phyloP scores from a whole-genome alignment of 352 stramenopile genomes.

The Phytophthora fragariae region DNA sequence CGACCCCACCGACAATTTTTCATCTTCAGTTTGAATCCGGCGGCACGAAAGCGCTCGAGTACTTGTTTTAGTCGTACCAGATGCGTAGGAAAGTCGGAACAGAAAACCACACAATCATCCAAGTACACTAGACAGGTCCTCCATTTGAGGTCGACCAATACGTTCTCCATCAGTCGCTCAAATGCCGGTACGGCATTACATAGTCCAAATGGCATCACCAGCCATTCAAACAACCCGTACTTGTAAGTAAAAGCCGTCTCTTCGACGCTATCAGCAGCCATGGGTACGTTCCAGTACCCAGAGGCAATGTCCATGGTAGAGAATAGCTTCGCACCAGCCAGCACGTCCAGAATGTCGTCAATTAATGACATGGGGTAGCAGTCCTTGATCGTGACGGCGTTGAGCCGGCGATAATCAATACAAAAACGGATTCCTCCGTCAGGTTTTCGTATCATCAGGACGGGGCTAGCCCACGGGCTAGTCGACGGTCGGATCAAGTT shows the following conservation, averaged over 20 bases:
- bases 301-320: constrained; percentile 6
- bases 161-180: constrained; percentile 9
- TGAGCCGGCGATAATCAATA: too few relatives aligned
- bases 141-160: neutral
- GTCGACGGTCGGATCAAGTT: neutral
- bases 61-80: neutral
- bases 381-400: constrained; percentile 4
- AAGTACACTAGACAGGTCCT: too few relatives aligned
- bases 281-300: neutral
- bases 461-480: constrained; percentile 2
- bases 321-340: neutral
- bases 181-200: neutral
- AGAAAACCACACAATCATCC: too few relatives aligned
- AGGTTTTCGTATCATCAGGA: neutral
- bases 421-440: too few relatives aligned
- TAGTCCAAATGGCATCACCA: too few relatives aligned
- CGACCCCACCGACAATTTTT: neutral
- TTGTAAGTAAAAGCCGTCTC: constrained; percentile 13
- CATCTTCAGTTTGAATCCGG: constrained; percentile 7
- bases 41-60: neutral
- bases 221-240: neutral
- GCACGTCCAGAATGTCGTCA: constrained; percentile 23
- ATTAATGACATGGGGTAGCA: constrained; percentile 17
- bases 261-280: neutral
- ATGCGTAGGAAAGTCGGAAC: constrained; percentile 6